Evolutionary conservation across 1,284 basidiomycete species (phyloP), one percentile per base, ranked within the genome.

Genomic region (Puccinia horiana): DNA sequence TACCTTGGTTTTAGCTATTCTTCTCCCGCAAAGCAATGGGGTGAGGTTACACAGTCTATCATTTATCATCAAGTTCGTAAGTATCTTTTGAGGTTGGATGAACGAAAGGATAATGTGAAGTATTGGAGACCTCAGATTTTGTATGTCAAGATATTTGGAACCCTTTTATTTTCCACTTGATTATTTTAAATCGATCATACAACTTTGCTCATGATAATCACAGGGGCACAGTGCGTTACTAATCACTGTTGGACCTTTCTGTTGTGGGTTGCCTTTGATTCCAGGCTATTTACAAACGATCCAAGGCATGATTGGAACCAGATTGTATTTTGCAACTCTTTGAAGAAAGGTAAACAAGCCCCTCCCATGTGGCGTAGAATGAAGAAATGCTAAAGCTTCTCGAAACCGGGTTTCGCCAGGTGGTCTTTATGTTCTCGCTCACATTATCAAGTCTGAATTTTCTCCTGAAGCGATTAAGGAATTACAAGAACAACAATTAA

Each of bases 11-110:
- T 29, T 44, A 80, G 78, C 47, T 80, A 80, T 80, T 80, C 78
- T 72, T 72, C 67, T 72, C 78, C 78, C 1, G 67, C 78, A 32
- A 80, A 80, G 70, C 78, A 73, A 61, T 80, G 78, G 78, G 78
- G 78, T 23, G 78, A 80, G 47, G 78, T 80, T 1, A 80, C 78
- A 12, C 78, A 80, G 47, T 80, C 78, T 11, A 80, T 80, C 42
- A 80, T 80, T 61, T 80, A 80, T 61, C 78, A 80, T 73, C 78
- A 80, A 58, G 78, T 80, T 26, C 49, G 78, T 40, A 80, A 80
- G 40, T 80, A 80, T 73, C 78, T 80, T 26, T 47, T 80, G 52
- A 80, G 78, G 65, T 42, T 80, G 44, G 78, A 80, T 73, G 78
- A 80, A 61, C 61, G 78, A 2, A 80, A 80, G 54, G 78, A 80